These are phyloP conservation scores for Trichosanthes truncata DNA, from an alignment of 306 rosid species.

Conservation along the genomic window DNA sequence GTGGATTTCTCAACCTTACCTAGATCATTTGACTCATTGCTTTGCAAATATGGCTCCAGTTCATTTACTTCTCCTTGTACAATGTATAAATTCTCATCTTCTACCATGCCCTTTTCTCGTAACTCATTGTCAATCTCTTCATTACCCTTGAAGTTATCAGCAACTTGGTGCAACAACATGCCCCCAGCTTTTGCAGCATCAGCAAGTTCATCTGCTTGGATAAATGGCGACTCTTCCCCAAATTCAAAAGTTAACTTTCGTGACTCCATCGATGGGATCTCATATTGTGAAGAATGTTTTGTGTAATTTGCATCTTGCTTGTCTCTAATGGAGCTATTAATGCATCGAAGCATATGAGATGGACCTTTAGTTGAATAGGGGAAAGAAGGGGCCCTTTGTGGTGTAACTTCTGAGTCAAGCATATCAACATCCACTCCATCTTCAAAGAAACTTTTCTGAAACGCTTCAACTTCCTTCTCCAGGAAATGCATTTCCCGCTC, in stretches of 20 bases:
- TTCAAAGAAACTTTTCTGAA: constrained; percentile 23
- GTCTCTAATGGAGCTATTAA: neutral
- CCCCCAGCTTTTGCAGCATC: constrained; percentile 11
- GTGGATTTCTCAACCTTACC: constrained; percentile 5
- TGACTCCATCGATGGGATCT: constrained; percentile 18
- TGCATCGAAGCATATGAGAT: neutral
- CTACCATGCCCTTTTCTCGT: constrained; percentile 13
- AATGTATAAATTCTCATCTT: constrained; percentile 10
- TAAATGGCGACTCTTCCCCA: constrained; percentile 21
- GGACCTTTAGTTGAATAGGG: constrained; percentile 12
- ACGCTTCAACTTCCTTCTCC: constrained; percentile 34
- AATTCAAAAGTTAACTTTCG: constrained; percentile 14
- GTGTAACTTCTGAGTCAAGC: constrained; percentile 14
- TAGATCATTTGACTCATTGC: neutral
- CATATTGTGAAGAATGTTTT: constrained; percentile 13
- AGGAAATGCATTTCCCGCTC: constrained; percentile 44
- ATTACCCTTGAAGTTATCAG: neutral
- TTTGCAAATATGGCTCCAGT: neutral
- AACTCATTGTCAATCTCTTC: neutral
- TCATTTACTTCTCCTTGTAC: constrained; percentile 5
- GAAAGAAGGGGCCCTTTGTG: neutral
- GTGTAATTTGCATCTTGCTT: constrained; percentile 13
- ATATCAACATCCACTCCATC: constrained; percentile 19
- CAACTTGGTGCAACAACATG: constrained; percentile 5
- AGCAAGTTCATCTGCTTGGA: constrained; percentile 6